These are phyloP conservation scores for Biscogniauxia marginata DNA, from an alignment of 2,329 filamentous ascomycete genomes.

Conservation along the genomic window DNA sequence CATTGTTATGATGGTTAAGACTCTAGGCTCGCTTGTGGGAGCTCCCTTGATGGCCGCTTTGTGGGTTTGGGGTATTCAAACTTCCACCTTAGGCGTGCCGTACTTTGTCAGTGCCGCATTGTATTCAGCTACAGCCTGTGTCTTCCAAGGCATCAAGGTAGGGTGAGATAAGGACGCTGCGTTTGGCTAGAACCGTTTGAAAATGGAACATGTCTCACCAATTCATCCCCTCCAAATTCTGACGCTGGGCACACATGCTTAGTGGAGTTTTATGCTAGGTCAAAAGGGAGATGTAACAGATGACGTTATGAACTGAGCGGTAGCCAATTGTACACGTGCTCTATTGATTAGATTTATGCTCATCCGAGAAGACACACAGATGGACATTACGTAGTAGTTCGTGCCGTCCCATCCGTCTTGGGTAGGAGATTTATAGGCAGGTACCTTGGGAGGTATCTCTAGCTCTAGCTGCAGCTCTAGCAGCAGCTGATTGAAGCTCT, in stretches of 20 bases:
- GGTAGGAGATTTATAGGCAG: too few relatives aligned
- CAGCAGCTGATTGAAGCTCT: too few relatives aligned
- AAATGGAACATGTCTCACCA: neutral
- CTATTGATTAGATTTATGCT: neutral
- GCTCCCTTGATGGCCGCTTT: slow-evolving; percentile 46
- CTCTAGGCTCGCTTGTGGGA: slow-evolving; percentile 46
- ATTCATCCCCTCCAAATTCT: neutral
- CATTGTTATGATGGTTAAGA: slow-evolving; percentile 51
- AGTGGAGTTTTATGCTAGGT: too few relatives aligned
- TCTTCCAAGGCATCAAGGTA: slow-evolving; percentile 31
- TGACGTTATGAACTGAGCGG: neutral
- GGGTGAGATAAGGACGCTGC: neutral
- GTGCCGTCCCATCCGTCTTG: neutral
- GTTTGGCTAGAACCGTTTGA: neutral
- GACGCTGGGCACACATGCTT: neutral
- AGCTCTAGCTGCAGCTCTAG: too few relatives aligned
- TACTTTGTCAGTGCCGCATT: slow-evolving; percentile 40
- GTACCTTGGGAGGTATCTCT: too few relatives aligned
- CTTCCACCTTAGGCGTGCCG: slow-evolving; percentile 37
- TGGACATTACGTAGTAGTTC: neutral
- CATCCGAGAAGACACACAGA: neutral
- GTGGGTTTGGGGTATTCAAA: slow-evolving; percentile 45
- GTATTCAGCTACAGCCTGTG: slow-evolving; percentile 36
- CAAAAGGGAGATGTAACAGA: too few relatives aligned
- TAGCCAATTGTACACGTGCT: neutral